Evolutionary conservation across 805 yeast species (phyloP).

Genomic region (Candida takata): DNA sequence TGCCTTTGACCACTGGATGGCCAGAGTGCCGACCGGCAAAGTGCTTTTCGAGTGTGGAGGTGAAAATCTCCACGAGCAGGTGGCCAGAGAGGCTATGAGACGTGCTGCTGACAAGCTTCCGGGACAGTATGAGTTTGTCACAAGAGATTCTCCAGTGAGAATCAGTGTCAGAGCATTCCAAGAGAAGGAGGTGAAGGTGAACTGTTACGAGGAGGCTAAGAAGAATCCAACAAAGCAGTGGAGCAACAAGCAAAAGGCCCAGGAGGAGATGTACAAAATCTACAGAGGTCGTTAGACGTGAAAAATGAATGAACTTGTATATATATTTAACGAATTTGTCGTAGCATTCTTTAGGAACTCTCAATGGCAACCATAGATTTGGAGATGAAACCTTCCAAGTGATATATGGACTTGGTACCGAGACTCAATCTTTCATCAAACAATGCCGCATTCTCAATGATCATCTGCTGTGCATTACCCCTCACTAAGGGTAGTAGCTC

Average conservation of each 20-base stretch:
- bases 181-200: constrained; percentile 34
- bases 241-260: constrained; percentile 45
- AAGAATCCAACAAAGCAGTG: constrained; percentile 60
- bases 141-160: constrained; percentile 56
- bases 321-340: constrained; percentile 2
- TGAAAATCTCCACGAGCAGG: constrained; percentile 73
- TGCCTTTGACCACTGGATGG: constrained; percentile 95
- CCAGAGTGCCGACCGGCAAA: constrained; percentile 92
- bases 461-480: constrained; percentile 29
- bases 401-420: constrained; percentile 88
- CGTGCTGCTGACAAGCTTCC: constrained; percentile 91
- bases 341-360: constrained; percentile 17
- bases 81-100: constrained; percentile 84
- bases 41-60: constrained; percentile 78
- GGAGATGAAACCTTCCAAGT: constrained; percentile 90
- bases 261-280: constrained; percentile 45
- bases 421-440: constrained; percentile 82
- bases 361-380: constrained; percentile 76
- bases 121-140: constrained; percentile 82
- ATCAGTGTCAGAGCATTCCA: constrained; percentile 58
- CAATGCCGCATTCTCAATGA: constrained; percentile 54
- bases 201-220: constrained; percentile 49
- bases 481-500: constrained; percentile 32
- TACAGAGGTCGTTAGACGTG: constrained; percentile 50
- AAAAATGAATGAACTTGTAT: constrained; percentile 5